Evolutionary conservation across 1,284 basidiomycete species (phyloP).

Genomic region (Taiwanofungus camphoratus): DNA sequence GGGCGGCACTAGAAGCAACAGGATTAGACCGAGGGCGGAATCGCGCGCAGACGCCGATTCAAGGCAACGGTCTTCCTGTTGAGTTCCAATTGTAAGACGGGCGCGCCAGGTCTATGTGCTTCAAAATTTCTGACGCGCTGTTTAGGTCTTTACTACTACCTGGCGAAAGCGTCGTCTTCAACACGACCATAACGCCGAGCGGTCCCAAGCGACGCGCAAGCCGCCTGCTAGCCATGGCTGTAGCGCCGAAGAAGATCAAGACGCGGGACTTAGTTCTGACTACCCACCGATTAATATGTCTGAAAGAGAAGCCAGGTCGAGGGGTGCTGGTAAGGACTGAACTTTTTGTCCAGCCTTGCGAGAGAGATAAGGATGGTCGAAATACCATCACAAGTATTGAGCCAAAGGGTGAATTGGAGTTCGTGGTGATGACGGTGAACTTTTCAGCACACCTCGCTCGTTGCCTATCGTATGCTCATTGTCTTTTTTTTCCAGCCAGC

Average conservation of each 20-base stretch:
- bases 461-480: slow-evolving; percentile 3
- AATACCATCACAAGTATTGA: slow-evolving; percentile 42
- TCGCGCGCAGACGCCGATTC: slow-evolving; percentile 50
- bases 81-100: slow-evolving; percentile 40
- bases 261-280: slow-evolving; percentile 54
- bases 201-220: slow-evolving; percentile 55
- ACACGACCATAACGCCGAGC: slow-evolving; percentile 48
- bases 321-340: slow-evolving; percentile 44
- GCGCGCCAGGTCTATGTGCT: neutral
- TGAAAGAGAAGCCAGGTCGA: slow-evolving; percentile 43
- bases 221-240: slow-evolving; percentile 47
- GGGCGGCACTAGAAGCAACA: slow-evolving; percentile 29
- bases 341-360: slow-evolving; percentile 32
- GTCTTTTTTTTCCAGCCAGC: slow-evolving; percentile 33
- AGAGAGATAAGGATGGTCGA: slow-evolving; percentile 27
- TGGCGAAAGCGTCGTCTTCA: slow-evolving; percentile 45
- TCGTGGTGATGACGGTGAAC: slow-evolving; percentile 58
- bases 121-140: slow-evolving; percentile 1
- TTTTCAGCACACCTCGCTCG: slow-evolving; percentile 15
- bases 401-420: slow-evolving; percentile 51
- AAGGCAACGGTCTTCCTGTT: slow-evolving; percentile 37
- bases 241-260: slow-evolving; percentile 46
- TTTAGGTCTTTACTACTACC: slow-evolving; percentile 34
- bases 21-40: slow-evolving; percentile 45
- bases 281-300: slow-evolving; percentile 48